Evolutionary conservation across 2,329 filamentous ascomycete genomes (phyloP).

Genomic region (Xylariaceae sp.): DNA sequence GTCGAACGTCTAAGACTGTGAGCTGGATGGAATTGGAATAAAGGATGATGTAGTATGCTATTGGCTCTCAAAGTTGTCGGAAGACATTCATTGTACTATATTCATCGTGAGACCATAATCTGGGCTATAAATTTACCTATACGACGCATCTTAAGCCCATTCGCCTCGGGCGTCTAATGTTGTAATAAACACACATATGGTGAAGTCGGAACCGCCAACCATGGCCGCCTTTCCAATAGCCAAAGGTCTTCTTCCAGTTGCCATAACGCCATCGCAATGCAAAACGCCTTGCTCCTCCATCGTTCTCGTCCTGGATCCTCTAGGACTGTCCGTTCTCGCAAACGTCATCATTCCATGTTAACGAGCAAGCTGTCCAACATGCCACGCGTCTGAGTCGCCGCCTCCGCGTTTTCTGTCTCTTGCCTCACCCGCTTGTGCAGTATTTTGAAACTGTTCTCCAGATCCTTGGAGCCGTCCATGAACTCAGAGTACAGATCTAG

Average conservation of each 20-base stretch:
- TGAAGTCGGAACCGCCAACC: no score
- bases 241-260: neutral
- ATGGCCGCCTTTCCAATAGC: no score
- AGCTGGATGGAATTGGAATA: no score
- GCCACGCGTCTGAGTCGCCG: conserved; percentile 75
- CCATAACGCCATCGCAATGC: conserved; percentile 39
- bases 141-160: no score
- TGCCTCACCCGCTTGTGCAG: conserved; percentile 67
- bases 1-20: no score
- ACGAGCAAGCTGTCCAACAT: conserved; percentile 75
- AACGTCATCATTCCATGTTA: conserved; percentile 26
- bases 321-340: neutral
- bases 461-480: conserved; percentile 66
- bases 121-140: no score
- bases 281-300: conserved; percentile 6
- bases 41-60: no score
- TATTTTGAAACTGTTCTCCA: conserved; percentile 65
- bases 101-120: no score
- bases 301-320: neutral
- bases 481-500: conserved; percentile 85
- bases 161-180: no score
- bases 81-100: no score
- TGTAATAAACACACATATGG: no score
- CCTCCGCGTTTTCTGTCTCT: conserved; percentile 79
- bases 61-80: no score